phyloP scores from a whole-genome alignment of 345 rosid species.

The Hypericum androsaemum region DNA sequence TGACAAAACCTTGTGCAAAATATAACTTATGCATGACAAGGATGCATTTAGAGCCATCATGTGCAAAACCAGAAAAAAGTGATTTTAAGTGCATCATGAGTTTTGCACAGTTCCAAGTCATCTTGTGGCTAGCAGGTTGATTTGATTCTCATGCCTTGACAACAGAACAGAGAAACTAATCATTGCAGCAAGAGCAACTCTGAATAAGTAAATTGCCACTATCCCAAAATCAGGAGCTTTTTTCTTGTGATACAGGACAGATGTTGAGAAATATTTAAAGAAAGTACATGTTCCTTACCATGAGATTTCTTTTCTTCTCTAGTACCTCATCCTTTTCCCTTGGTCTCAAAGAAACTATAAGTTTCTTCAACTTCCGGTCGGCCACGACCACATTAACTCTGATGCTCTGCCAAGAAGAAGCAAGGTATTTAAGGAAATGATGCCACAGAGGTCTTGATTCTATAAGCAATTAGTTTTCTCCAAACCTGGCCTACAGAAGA shows the following conservation, averaged over 20 bases:
- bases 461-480: conserved; percentile 7
- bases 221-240: too few relatives aligned
- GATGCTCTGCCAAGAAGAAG: conserved; percentile 46
- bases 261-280: background rate
- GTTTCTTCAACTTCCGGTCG: conserved; percentile 57
- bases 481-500: conserved; percentile 89
- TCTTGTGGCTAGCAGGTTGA: too few relatives aligned
- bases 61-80: too few relatives aligned
- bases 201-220: too few relatives aligned
- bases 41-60: too few relatives aligned
- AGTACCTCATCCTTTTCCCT: conserved; percentile 64
- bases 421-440: conserved; percentile 1
- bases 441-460: conserved; percentile 7
- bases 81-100: too few relatives aligned
- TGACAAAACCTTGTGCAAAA: conserved; percentile 3
- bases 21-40: background rate
- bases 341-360: conserved; percentile 68
- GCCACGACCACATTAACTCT: conserved; percentile 50
- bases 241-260: background rate
- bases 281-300: conserved; percentile 39
- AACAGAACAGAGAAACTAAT: too few relatives aligned
- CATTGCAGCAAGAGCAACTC: too few relatives aligned
- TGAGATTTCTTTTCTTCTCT: conserved; percentile 66
- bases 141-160: too few relatives aligned
- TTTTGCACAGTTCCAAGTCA: too few relatives aligned